phyloP scores from a whole-genome alignment of 768 basidiomycete species.

The Cyclocybe aegerita region DNA sequence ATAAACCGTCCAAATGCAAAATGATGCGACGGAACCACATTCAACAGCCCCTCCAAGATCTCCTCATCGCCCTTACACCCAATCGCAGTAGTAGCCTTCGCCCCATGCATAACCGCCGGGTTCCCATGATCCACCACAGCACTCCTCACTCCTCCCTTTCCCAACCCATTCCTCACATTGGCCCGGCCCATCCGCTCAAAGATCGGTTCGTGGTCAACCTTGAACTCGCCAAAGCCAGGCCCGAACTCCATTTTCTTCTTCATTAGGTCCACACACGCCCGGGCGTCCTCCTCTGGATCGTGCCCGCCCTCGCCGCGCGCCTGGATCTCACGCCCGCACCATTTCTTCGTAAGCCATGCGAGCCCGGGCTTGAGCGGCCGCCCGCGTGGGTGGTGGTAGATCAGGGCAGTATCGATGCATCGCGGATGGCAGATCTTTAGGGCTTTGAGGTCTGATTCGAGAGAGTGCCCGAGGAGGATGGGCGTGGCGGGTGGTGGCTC shows the following conservation, averaged over 20 bases:
- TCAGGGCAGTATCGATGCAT: constrained; percentile 89
- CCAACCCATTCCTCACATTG: constrained; percentile 27
- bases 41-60: constrained; percentile 67
- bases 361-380: constrained; percentile 92
- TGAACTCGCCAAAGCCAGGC: constrained; percentile 82
- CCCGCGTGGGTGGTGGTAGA: constrained; percentile 92
- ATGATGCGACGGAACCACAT: constrained; percentile 62
- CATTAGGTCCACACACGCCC: constrained; percentile 83
- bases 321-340: constrained; percentile 91
- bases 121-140: constrained; percentile 88
- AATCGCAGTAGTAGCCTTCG: constrained; percentile 76
- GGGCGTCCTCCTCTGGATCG: constrained; percentile 93
- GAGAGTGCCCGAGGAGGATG: constrained; percentile 91
- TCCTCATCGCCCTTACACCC: constrained; percentile 79
- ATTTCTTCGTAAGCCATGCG: constrained; percentile 96
- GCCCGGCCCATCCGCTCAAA: constrained; percentile 80
- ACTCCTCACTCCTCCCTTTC: constrained; percentile 45
- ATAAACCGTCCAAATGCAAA: constrained; percentile 86
- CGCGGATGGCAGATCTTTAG: constrained; percentile 83
- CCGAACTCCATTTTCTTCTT: constrained; percentile 79
- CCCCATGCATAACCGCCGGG: constrained; percentile 79
- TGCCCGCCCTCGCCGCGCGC: constrained; percentile 82
- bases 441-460: constrained; percentile 91
- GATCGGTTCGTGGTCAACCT: constrained; percentile 81
- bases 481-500: constrained; percentile 48